A percentile compares a stretch with the other conserved stretches of the same genome.
These are phyloP conservation scores for Schoenoplectus tabernaemontani DNA, from an alignment of 202 grass and related monocot genomes.

Conservation along the genomic window DNA sequence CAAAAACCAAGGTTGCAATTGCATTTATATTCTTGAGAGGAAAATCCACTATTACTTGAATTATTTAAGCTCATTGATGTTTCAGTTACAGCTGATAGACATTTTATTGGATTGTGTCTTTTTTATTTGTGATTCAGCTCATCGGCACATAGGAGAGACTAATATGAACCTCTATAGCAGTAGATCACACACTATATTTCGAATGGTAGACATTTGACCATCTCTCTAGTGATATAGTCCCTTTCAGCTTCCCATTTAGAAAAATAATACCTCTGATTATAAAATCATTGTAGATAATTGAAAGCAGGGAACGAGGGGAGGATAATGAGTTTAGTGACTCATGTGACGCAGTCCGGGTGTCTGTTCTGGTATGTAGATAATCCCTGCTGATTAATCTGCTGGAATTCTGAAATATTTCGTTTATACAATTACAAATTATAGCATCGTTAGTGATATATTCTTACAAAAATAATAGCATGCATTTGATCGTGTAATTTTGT, in stretches of 20 bases:
- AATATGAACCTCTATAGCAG: conserved; percentile 98
- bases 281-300: conserved; percentile 59
- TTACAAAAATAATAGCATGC: neutral
- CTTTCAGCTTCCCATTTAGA: conserved; percentile 6
- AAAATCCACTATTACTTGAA: neutral
- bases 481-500: neutral
- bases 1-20: neutral
- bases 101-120: neutral
- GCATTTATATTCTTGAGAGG: conserved; percentile 5
- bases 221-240: conserved; percentile 14
- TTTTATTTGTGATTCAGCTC: conserved; percentile 43
- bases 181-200: conserved; percentile 94
- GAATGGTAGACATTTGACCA: conserved; percentile 52
- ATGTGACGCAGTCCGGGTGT: conserved; percentile 89
- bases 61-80: neutral
- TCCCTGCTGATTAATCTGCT: neutral
- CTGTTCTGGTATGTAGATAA: conserved; percentile 54
- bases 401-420: neutral
- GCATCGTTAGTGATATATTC: neutral
- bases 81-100: neutral
- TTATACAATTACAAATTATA: neutral
- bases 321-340: conserved; percentile 46
- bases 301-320: conserved; percentile 65
- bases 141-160: conserved; percentile 90
- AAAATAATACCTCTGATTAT: conserved; percentile 2